phyloP scores from a whole-genome alignment of 2,329 filamentous ascomycete genomes.

The Apiospora koreana region DNA sequence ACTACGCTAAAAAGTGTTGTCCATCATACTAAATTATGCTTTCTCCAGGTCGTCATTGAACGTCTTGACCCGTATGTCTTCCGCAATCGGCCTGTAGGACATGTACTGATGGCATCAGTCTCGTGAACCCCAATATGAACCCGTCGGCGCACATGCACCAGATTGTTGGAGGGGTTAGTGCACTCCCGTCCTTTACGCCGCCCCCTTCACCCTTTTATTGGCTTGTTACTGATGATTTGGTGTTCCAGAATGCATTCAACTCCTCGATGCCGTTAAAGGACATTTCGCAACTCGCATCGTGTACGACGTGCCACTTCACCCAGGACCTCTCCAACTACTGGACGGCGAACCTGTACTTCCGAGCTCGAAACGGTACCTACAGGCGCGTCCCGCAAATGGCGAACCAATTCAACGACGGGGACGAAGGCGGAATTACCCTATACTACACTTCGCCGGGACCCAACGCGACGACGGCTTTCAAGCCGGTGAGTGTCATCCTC shows the following conservation, averaged over 20 bases:
- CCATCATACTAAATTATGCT: not conserved
- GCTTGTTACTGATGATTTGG: slow-evolving; percentile 17
- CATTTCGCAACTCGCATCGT: slow-evolving; percentile 22
- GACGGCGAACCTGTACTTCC: slow-evolving; percentile 34
- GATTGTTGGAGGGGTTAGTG: slow-evolving; percentile 29
- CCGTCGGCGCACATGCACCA: slow-evolving; percentile 35
- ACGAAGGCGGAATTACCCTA: slow-evolving; percentile 31
- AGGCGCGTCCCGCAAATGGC: slow-evolving; percentile 26
- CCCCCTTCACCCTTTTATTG: not conserved
- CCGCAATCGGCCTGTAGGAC: not conserved
- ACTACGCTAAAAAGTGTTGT: fast-evolving
- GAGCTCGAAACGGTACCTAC: slow-evolving; percentile 26
- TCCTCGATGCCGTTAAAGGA: slow-evolving; percentile 21
- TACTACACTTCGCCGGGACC: slow-evolving; percentile 32
- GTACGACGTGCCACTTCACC: slow-evolving; percentile 35
- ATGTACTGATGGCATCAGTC: slow-evolving; percentile 34
- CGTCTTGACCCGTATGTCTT: not conserved
- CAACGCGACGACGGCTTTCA: slow-evolving; percentile 32
- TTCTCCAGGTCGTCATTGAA: not conserved
- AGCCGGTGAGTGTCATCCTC: slow-evolving; percentile 29
- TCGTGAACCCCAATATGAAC: slow-evolving; percentile 30
- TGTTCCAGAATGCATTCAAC: slow-evolving; percentile 30
- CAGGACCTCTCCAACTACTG: slow-evolving; percentile 36
- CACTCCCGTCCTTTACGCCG: too few relatives aligned
- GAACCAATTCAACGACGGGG: slow-evolving; percentile 24